Base-by-base conservation (phyloP, 208 protist genomes). In the Trypanosomatidae sp. region DNA sequence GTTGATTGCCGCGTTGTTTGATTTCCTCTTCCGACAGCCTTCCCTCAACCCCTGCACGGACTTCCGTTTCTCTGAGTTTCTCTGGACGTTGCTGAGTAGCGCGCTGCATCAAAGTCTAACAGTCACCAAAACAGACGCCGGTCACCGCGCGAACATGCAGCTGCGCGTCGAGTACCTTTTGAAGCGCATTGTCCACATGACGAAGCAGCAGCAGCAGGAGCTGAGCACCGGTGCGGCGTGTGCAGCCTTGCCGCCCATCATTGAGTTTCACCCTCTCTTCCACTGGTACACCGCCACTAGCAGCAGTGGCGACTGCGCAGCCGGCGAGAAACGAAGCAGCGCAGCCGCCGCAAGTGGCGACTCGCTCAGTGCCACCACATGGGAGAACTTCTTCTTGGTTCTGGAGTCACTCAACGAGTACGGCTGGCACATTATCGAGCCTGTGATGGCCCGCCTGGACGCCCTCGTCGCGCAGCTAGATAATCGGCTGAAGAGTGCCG, bases 351-450 rank as follows among this genome's bases (percentile, higher is more conserved):
- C 44, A 73, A 15, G n/a, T 22, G 52, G 43, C 12, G 66, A 79
- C 2, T 39, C 60, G 3, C 28, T 49, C 58, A 89, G 74, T 28
- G 60, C 67, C 1, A 60, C 41, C 22, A 53, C 78, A 64, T 97
- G 93, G 91, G 80, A 82, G 13, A 71, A 80, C 50, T 97, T 92
- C 66, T 95, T 97, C 56, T 78, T 93, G 33, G 77, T 97, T 25
- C 75, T 95, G 15, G 91, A 97, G 77, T 82, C 87, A 10, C 77
- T 93, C 56, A 91, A 89, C 64, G 89, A 97, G 72, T 97, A 87
- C 68, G 91, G 91, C 44, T 76, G 90, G 82, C 93, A 97, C 79
- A 93, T 95, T 43, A 83, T 95, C 80, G 71, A 85, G 55, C 90
- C 90, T 2, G 85, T 82, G 12, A 82, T 97, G 75, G 72, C 75